Conservation (phyloP, 2,329 filamentous ascomycete genomes). For the Stenocarpella maydis region DNA sequence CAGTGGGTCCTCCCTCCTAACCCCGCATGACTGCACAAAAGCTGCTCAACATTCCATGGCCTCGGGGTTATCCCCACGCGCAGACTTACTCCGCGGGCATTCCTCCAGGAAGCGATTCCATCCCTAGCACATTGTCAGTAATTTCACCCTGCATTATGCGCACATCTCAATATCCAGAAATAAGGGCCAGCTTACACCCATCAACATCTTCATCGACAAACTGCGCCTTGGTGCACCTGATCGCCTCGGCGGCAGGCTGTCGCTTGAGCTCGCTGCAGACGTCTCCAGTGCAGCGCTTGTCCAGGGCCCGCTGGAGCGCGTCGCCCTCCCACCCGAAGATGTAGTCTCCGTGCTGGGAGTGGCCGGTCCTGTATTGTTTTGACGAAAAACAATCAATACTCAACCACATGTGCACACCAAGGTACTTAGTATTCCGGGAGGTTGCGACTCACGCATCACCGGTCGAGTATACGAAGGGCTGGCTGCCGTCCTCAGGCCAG, state of each 20-base stretch:
- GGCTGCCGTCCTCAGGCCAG: constrained; percentile 38
- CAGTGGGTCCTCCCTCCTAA: too few species aligned
- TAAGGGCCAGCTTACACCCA: constrained; percentile 37
- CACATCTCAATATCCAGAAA: not conserved
- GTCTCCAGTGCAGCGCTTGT: constrained; percentile 39
- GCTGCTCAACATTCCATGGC: too few species aligned
- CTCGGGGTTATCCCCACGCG: too few species aligned
- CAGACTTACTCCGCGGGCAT: not conserved
- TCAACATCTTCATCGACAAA: constrained; percentile 38
- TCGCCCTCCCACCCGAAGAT: constrained; percentile 38
- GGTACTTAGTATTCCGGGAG: not conserved
- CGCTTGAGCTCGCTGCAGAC: constrained; percentile 37
- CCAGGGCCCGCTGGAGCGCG: constrained; percentile 39
- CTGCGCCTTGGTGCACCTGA: constrained; percentile 38
- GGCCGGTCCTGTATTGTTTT: constrained; percentile 26
- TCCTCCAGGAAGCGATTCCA: constrained; percentile 8
- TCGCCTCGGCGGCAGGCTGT: constrained; percentile 37
- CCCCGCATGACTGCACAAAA: too few species aligned
- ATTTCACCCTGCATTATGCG: not conserved
- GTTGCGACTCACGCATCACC: constrained; percentile 38
- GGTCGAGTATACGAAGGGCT: constrained; percentile 42
- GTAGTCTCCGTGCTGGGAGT: constrained; percentile 35
- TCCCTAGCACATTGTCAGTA: constrained; percentile 5
- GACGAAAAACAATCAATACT: not conserved
- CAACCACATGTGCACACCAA: not conserved